A percentile compares a stretch with the other conserved stretches of the same genome.
Evolutionary conservation across 345 rosid genomes (phyloP).

Genomic region (Xanthoceras sorbifolium): DNA sequence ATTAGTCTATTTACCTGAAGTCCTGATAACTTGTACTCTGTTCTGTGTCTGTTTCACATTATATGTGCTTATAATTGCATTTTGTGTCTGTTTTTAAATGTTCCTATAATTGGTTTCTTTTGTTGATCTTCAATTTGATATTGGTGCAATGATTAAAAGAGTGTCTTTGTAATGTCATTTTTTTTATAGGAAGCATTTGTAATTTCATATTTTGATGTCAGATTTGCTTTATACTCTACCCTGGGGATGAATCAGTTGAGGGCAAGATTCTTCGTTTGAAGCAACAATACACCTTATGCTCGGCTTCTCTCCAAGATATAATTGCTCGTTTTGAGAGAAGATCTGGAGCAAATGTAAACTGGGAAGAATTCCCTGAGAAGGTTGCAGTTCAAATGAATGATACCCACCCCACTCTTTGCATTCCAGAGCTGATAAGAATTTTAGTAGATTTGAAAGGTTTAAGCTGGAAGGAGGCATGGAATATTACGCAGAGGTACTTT

Average conservation of each 20-base stretch:
- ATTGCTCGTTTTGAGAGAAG: conserved; percentile 72
- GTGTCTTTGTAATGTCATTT: neutral
- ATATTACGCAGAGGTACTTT: conserved; percentile 66
- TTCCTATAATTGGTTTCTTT: neutral
- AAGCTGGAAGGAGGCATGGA: conserved; percentile 76
- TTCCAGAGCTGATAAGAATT: conserved; percentile 76
- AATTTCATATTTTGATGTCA: conserved; percentile 21
- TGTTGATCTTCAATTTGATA: conserved; percentile 10
- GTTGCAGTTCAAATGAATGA: conserved; percentile 89
- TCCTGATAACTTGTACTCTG: neutral
- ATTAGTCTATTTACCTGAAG: neutral
- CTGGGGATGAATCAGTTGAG: conserved; percentile 79
- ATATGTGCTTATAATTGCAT: neutral
- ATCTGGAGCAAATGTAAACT: conserved; percentile 53
- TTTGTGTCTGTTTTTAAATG: neutral
- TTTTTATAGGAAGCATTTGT: too few relatives aligned
- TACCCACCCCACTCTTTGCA: conserved; percentile 81
- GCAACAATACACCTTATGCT: conserved; percentile 83
- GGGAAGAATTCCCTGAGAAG: conserved; percentile 80
- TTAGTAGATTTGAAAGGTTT: conserved; percentile 74
- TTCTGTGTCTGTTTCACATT: neutral
- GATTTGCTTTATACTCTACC: conserved; percentile 77
- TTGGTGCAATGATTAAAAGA: neutral
- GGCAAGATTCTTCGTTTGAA: conserved; percentile 80
- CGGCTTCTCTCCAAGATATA: conserved; percentile 84